These are phyloP conservation scores for Nitzschia sp. DNA, from an alignment of 108 stramenopile species.

Conservation along the genomic window DNA sequence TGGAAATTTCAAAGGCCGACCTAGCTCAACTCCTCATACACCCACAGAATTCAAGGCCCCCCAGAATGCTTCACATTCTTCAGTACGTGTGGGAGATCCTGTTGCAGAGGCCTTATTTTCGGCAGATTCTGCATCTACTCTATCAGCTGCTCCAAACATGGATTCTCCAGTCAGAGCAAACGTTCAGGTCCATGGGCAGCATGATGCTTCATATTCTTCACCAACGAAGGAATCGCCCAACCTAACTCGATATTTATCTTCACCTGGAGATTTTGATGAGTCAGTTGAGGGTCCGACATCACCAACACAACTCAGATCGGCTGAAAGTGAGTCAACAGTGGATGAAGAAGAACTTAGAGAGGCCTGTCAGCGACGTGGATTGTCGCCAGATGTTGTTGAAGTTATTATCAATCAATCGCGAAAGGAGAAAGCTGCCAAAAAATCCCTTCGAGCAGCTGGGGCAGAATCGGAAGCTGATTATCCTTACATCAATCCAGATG, in stretches of 20 bases:
- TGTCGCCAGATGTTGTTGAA: slow-evolving; percentile 17
- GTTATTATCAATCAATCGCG: slow-evolving; percentile 15
- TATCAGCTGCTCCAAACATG: slow-evolving; percentile 7
- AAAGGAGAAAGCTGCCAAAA: neutral
- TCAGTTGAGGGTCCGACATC: slow-evolving; percentile 2
- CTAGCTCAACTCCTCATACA: neutral
- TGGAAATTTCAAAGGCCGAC: neutral
- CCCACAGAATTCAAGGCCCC: slow-evolving; percentile 2
- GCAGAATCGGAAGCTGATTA: neutral
- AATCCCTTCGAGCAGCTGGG: neutral
- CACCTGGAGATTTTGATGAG: slow-evolving; percentile 13
- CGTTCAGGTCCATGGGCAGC: neutral
- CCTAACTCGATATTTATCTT: neutral
- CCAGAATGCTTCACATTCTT: neutral
- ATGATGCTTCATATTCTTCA: neutral
- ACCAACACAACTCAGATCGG: slow-evolving; percentile 12
- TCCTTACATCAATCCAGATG: neutral
- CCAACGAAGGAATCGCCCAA: neutral
- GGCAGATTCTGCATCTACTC: slow-evolving; percentile 2
- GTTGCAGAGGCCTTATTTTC: neutral
- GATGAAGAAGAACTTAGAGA: slow-evolving; percentile 22
- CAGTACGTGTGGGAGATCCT: neutral
- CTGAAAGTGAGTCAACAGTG: slow-evolving; percentile 16
- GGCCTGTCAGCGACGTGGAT: slow-evolving; percentile 12
- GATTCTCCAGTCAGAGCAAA: neutral